These are phyloP conservation scores for Bimuria novae-zelandiae DNA, from an alignment of 2,329 filamentous ascomycete genomes.

Conservation along the genomic window DNA sequence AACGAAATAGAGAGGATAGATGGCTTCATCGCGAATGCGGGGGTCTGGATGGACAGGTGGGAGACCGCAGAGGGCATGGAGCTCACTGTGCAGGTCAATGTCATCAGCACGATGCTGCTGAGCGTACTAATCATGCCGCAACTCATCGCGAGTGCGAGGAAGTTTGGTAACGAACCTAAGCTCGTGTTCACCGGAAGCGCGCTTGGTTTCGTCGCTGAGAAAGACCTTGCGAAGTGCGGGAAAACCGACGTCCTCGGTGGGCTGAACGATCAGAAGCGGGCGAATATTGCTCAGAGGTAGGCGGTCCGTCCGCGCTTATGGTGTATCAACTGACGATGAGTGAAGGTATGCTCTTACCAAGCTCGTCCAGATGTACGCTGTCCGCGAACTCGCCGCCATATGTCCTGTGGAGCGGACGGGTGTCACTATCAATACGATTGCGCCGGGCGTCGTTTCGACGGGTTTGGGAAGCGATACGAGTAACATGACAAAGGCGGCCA, in stretches of 20 bases:
- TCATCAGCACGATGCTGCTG: conserved; percentile 41
- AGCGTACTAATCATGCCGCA: conserved; percentile 25
- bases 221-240: conserved; percentile 12
- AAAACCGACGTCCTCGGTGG: conserved; percentile 2
- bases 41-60: conserved; percentile 28
- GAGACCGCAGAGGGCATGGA: conserved; percentile 28
- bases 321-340: not conserved
- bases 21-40: conserved; percentile 42
- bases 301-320: not conserved
- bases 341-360: conserved; percentile 15
- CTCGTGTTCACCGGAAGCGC: conserved; percentile 25
- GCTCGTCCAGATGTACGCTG: conserved; percentile 14
- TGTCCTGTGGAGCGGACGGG: conserved; percentile 19
- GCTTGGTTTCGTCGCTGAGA: conserved; percentile 12
- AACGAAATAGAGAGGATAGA: conserved; percentile 34
- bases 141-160: conserved; percentile 13
- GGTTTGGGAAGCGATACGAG: conserved; percentile 10
- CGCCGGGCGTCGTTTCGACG: conserved; percentile 33
- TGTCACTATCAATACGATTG: conserved; percentile 36
- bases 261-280: conserved; percentile 6
- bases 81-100: conserved; percentile 39
- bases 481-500: conserved; percentile 9
- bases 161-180: conserved; percentile 7
- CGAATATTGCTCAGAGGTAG: conserved; percentile 9
- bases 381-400: conserved; percentile 9